Evolutionary conservation across 208 protist genomes (phyloP), one percentile per base, ranked within the genome.

Genomic region (Acanthamoeba castellanii): DNA sequence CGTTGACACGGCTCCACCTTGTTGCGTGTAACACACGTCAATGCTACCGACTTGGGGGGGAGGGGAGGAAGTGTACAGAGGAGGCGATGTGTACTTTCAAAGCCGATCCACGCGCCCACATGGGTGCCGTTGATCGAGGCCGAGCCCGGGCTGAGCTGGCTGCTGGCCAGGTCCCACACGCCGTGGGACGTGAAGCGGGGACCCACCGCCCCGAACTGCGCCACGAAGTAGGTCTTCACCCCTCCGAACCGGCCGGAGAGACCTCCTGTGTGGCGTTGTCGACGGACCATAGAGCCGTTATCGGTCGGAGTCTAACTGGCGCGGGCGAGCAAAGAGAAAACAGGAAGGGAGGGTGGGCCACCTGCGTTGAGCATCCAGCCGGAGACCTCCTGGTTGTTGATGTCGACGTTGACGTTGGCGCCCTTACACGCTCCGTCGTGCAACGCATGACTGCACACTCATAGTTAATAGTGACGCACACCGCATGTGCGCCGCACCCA

Each of bases 171-270:
- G 22, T 74, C 66, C 66, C 66, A 74, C 25, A 74, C 66, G 66
- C 66, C 66, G 11, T 37, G 6, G 25, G 66, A 37, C n/a, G 25
- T 74, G 66, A 74, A 74, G 3, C 66, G n/a, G 22, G 66, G 66
- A 11, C n/a, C 11, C 2, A 22, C 66, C 25, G 6, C 37, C 9
- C 30, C 42, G 32, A 84, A 52, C 74, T 52, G 74, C 7, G 74
- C 74, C 37, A 55, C 30, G 32, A 84, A 84, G 45, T 84, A 84
- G 37, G 74, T 84, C 74, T 55, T 52, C 74, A 84, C 37, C 16
- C 37, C 42, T 20, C 74, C 74, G 74, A 84, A 84, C 1, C 74
- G 74, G 13, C 25, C 2, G 25, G 74, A 84, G 16, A 84, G 1
- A 0, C 37, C 22, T 11, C 74, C 74, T n/a, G n/a, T 30, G 25